Evolutionary conservation across 805 yeast genomes (phyloP).

Genomic region (Pichia cephalocereana): DNA sequence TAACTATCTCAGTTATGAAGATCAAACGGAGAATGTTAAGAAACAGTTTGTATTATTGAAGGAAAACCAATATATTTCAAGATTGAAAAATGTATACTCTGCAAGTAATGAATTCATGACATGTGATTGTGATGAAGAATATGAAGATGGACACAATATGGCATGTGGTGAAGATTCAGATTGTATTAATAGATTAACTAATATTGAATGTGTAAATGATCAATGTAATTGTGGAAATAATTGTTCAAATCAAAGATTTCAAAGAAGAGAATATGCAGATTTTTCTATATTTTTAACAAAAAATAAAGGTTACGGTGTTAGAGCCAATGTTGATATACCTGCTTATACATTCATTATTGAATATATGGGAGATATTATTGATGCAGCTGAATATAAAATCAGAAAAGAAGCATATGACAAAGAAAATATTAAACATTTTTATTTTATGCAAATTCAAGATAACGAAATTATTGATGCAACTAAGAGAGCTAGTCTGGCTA

Average conservation of each 20-base stretch:
- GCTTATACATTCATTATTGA: conserved; percentile 76
- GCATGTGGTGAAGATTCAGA: conserved; percentile 85
- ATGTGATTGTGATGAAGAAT: conserved; percentile 71
- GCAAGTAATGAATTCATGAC: conserved; percentile 75
- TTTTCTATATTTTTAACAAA: conserved; percentile 82
- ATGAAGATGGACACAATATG: conserved; percentile 30
- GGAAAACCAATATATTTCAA: conserved; percentile 54
- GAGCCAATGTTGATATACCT: conserved; percentile 52
- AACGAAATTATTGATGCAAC: conserved; percentile 96
- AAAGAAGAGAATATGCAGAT: conserved; percentile 58
- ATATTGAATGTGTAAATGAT: conserved; percentile 79
- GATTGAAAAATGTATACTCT: conserved; percentile 52
- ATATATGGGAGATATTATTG: conserved; percentile 90
- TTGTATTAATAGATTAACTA: conserved; percentile 87
- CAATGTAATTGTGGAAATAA: conserved; percentile 63
- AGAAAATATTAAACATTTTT: conserved; percentile 68
- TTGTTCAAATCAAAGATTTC: conserved; percentile 88
- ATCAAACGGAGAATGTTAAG: conserved; percentile 63
- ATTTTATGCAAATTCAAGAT: conserved; percentile 91
- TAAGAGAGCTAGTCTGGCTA: conserved; percentile 73
- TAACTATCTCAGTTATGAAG: conserved; percentile 24
- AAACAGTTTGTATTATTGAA: conserved; percentile 45
- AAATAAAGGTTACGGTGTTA: conserved; percentile 80
- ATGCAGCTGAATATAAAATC: conserved; percentile 61
- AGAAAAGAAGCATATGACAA: conserved; percentile 70